Base-by-base conservation (phyloP, 208 protist species). In the Wallacemonas collosoma region DNA sequence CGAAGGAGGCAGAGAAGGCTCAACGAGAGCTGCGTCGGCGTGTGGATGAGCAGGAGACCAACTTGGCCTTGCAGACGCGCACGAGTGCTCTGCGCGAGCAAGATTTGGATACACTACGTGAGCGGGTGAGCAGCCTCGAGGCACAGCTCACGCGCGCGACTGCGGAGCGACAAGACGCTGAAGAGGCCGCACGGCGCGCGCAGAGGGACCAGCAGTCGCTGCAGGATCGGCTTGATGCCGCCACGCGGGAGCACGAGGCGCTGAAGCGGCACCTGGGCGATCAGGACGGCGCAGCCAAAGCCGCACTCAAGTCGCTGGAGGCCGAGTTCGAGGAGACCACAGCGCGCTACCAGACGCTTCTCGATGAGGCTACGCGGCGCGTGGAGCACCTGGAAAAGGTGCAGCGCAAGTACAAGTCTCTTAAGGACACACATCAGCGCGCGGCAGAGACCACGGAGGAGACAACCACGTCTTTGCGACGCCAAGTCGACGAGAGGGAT, bases 401-500 rank as follows among this genome's bases (percentile, higher is more conserved):
- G 35, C 80, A 89, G 71, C 82, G 86, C 53, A 88, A 86, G 77
- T 94, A 96, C 81, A 87, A 82, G 63, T 44, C 76, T 15, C 76
- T 95, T 64, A 93, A 93, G 70, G 83, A 92, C 40, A 35, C 77
- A 4, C 57, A 87, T 50, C 55, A 43, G 1, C 50, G 51, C 36
- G 35, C 85, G 8, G 56, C 72, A 60, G 67, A 76, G 58, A 85
- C 80, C 65, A 76, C 79, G 41, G 66, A 80, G 67, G 50, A 73
- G 26, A 53, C 73, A n/a, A 68, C 39, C 15, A 50, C 36, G 0
- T 51, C 60, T 3, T 17, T 65, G 8, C 60, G 60, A 8, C 60
- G 60, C 11, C 60, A 57, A 43, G 40, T 61, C 3, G 68, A 67
- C 8, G 69, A 79, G 12, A 36, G 65, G 0, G 50, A 54, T 39